Percentiles rank a stretch among this genome's conserved stretches.
These are phyloP conservation scores for Yamadazyma songkhlaensis DNA, from an alignment of 1,139 yeast species.

Conservation along the genomic window DNA sequence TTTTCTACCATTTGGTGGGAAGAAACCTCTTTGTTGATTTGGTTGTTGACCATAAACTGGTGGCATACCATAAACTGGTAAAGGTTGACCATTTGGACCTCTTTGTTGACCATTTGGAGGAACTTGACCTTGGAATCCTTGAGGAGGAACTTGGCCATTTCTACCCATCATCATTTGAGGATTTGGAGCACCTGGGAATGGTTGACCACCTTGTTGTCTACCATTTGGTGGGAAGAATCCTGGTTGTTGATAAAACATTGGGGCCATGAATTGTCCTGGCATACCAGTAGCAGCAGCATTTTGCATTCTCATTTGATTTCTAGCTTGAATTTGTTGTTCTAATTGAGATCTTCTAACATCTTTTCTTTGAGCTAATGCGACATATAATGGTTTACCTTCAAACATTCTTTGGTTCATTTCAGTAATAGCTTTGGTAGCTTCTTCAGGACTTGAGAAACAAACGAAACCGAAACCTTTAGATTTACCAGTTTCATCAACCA, in stretches of 20 bases:
- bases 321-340: constrained; percentile 97
- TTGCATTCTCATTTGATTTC: constrained; percentile 98
- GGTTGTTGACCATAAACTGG: constrained; percentile 55
- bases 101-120: constrained; percentile 50
- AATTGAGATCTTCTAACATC: constrained; percentile 97
- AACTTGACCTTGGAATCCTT: constrained; percentile 62
- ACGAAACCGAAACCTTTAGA: constrained; percentile 99
- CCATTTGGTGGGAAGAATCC: constrained; percentile 77
- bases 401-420: constrained; percentile 99
- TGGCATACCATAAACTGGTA: constrained; percentile 79
- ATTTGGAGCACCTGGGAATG: constrained; percentile 65
- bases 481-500: constrained; percentile 93
- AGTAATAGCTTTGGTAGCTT: constrained; percentile 97
- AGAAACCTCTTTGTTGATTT: constrained; percentile 40
- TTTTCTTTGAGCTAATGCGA: constrained; percentile 98
- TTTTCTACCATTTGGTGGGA: constrained; percentile 41
- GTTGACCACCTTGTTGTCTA: constrained; percentile 54
- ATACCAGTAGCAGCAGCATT: constrained; percentile 86
- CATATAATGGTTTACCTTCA: constrained; percentile 94
- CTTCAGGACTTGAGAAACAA: constrained; percentile 97
- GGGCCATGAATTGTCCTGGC: constrained; percentile 95
- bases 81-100: constrained; percentile 81
- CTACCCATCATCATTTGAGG: constrained; percentile 83
- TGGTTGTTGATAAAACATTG: constrained; percentile 92
- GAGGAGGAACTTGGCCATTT: constrained; percentile 63